Conservation (phyloP, 2,329 filamentous ascomycete genomes). For the Clarireedia hainanense region DNA sequence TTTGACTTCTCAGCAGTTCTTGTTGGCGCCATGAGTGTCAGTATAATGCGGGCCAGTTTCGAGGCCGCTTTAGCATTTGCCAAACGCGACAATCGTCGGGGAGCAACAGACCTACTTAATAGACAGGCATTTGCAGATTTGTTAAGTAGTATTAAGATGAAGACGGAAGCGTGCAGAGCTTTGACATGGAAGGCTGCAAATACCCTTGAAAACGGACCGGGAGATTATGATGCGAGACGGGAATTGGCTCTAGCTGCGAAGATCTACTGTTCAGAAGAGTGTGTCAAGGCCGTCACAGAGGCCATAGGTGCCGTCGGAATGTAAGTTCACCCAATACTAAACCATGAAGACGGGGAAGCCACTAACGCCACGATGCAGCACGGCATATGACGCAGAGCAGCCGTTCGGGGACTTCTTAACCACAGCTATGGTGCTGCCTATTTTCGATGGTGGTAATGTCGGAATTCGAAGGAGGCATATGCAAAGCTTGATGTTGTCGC, state of each 20-base stretch:
- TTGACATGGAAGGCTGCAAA: constrained; percentile 46
- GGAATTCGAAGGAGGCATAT: constrained; percentile 42
- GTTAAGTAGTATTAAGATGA: constrained; percentile 44
- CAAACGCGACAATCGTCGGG: constrained; percentile 38
- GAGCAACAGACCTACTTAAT: constrained; percentile 23
- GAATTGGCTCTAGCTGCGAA: constrained; percentile 44
- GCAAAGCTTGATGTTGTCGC: constrained; percentile 36
- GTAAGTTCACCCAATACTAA: constrained; percentile 22
- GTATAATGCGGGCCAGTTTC: constrained; percentile 46
- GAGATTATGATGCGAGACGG: constrained; percentile 21
- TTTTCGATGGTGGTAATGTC: constrained; percentile 48
- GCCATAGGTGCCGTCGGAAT: constrained; percentile 46
- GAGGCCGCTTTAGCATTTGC: constrained; percentile 43
- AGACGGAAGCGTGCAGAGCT: constrained; percentile 38
- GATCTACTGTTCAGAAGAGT: constrained; percentile 42
- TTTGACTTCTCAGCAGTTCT: constrained; percentile 36
- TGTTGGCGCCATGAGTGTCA: constrained; percentile 46
- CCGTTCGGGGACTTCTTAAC: constrained; percentile 38
- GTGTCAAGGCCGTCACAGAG: constrained; percentile 40
- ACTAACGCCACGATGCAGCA: constrained; percentile 7
- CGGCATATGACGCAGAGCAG: constrained; percentile 4
- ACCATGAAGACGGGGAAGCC: not conserved
- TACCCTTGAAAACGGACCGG: constrained; percentile 31
- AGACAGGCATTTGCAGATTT: constrained; percentile 39
- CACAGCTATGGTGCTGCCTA: constrained; percentile 38